These are phyloP conservation scores for Alternaria sp. DNA, from an alignment of 2,329 filamentous ascomycete genomes.

Conservation along the genomic window DNA sequence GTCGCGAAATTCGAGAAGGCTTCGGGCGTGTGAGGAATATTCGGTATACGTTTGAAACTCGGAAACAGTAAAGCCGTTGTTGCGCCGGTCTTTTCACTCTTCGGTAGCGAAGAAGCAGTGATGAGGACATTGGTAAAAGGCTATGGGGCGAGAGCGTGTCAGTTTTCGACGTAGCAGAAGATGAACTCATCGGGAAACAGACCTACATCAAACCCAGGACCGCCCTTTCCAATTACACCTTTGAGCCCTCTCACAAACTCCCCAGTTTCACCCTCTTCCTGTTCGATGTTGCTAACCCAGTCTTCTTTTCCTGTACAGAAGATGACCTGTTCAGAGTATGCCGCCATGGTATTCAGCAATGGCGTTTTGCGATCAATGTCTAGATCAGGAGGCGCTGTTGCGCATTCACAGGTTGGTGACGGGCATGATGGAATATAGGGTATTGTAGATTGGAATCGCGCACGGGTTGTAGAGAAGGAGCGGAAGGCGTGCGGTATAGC, in stretches of 20 bases:
- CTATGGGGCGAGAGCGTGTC: conserved; percentile 56
- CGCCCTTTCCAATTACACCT: conserved; percentile 54
- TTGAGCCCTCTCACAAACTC: conserved; percentile 75
- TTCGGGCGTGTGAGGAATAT: conserved; percentile 69
- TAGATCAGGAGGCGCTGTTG: conserved; percentile 70
- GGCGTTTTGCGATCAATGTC: conserved; percentile 76
- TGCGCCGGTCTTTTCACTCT: conserved; percentile 48
- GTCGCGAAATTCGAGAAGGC: conserved; percentile 66
- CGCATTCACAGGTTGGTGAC: conserved; percentile 77
- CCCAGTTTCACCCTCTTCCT: conserved; percentile 67
- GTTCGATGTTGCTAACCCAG: conserved; percentile 85
- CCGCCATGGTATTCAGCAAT: conserved; percentile 78
- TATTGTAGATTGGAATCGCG: conserved; percentile 25
- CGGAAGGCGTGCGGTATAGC: not conserved
- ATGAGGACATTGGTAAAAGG: conserved; percentile 84
- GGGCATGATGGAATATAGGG: conserved; percentile 65
- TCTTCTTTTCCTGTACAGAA: conserved; percentile 81
- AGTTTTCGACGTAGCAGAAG: not conserved
- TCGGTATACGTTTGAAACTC: conserved; percentile 80
- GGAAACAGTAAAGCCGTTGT: conserved; percentile 73
- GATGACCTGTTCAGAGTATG: conserved; percentile 82
- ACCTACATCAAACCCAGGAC: conserved; percentile 58
- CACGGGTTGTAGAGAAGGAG: conserved; percentile 12
- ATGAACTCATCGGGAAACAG: conserved; percentile 21
- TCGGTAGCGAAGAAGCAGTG: conserved; percentile 74